Evolutionary conservation across 805 yeast genomes (phyloP), one percentile per base, ranked within the genome.

Genomic region (Clavispora asparagi): DNA sequence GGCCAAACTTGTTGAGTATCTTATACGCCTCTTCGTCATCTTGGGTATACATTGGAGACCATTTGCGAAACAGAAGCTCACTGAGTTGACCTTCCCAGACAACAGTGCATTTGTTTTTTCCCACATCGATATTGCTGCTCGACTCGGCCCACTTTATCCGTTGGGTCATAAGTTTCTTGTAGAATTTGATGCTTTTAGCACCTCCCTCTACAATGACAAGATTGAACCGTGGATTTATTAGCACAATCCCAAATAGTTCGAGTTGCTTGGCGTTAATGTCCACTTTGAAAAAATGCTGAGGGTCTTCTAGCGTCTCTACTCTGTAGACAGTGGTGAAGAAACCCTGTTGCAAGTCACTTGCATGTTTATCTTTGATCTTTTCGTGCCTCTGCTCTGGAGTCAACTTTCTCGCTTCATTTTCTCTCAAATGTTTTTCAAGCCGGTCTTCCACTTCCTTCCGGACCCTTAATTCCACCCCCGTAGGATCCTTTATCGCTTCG

Each of bases 401-500:
- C 26, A 84, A 64, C 56, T 78, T 83, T 31, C 98, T 71, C 7
- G 65, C 78, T 42, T 74, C 73, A 62, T 94, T 94, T 14, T 61
- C 73, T 36, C 63, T 64, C 50, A 77, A 71, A 65, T 94, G 99
- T 35, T 67, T 63, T 12, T 64, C 51, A 30, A 67, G 69, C 28
- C 99, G 71, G 39, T 78, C 77, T 35, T 76, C 81, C 4, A 89
- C 85, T 50, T 91, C 94, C 23, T 69, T 63, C 39, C 78, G 71
- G 0, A 94, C 97, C 42, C 74, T 64, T 62, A 73, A 71, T 58
- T 92, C 99, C 54, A 90, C 83, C 4, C 80, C 80, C 0, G 98
- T 92, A 1, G 99, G 98, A 60, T 94, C 96, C 48, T 78, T 73
- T 41, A 91, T 85, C 7, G 94, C 88, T 47, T 87, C 95, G 55